Conservation (phyloP, 169 alveolate genomes). For the Plasmodium coatneyi region DNA sequence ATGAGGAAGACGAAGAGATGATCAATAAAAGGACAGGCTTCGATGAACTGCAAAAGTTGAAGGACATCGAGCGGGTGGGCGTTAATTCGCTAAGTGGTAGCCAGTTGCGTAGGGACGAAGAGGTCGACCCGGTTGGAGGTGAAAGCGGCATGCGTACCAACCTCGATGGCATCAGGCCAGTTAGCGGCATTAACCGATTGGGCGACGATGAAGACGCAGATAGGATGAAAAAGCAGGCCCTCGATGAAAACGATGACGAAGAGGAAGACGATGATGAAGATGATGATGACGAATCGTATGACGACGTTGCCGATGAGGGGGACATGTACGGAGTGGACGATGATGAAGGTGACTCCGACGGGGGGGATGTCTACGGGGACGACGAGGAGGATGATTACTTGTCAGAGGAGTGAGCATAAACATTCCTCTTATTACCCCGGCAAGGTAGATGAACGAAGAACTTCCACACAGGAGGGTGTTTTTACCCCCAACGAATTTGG, state of each 20-base stretch:
- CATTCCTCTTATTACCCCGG: not conserved
- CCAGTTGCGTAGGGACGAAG: not conserved
- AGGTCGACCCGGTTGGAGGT: not conserved
- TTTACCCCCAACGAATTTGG: not conserved
- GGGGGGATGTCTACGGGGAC: conserved; percentile 31
- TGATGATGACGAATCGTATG: conserved; percentile 24
- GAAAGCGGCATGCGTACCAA: not conserved
- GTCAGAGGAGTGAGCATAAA: conserved; percentile 7
- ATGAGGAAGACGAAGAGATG: not conserved
- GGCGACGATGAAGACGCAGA: not conserved
- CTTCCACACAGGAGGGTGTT: not conserved
- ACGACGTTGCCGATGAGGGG: conserved; percentile 31
- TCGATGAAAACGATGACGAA: conserved; percentile 8
- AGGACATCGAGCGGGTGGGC: not conserved
- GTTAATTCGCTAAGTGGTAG: not conserved
- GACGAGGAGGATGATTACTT: conserved; percentile 71
- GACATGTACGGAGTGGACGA: not conserved
- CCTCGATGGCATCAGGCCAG: not conserved
- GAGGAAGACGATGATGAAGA: conserved; percentile 2
- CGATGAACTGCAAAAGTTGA: conserved; percentile 32
- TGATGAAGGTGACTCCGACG: not conserved
- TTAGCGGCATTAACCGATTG: not conserved
- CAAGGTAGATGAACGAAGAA: not conserved
- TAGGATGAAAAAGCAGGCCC: not conserved
- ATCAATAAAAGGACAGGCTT: not conserved